Evolutionary conservation across 768 basidiomycete genomes (phyloP), one percentile per base, ranked within the genome.

Genomic region (Leucosporidium creatinivorum): DNA sequence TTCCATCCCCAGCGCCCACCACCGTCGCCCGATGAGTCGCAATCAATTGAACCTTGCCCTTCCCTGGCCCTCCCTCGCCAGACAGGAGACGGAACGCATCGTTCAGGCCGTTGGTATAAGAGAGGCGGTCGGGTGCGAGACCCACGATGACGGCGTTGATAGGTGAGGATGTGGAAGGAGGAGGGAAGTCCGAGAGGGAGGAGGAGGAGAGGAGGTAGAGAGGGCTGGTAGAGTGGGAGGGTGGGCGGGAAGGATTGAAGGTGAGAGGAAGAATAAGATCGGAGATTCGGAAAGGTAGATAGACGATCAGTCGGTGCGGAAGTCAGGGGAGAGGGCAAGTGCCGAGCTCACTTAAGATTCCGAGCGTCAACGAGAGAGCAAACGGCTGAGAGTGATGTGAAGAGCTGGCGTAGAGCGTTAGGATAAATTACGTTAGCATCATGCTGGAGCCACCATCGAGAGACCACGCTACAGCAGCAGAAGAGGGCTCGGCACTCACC

Each of bases 61-160:
- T 44, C 39, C 39, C 39, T 13, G 39, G 39, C 15, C 39, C 39
- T 13, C 44, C 63, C 18, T 71, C 70, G n/a, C 57, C 57, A 0
- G 62, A 30, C 55, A 88, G 82, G 26, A 89, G 81, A 5, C 86
- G 83, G 69, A 88, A 89, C 0, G 87, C 87, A 13, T 80, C 80
- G 76, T 87, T 87, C 51, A 89, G 81, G 60, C 80, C 75, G 1
- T 77, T 74, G 39, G 39, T 44, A 73, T 87, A 88, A 54, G 82
- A 80, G 66, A 87, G 80, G 4, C 78, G 68, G 1, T 76, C 65
- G 1, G 85, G 85, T 0, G 85, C 81, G 23, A 86, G 81, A 8
- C 87, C 86, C 21, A 89, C 77, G n/a, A 88, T 82, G 30, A 88
- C 86, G 0, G 83, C 80, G 69, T 89, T 85, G 71, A 82, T 82